These are phyloP conservation scores for Chytridium lagenaria DNA, from an alignment of 371 early-diverging fungal genomes.

Conservation along the genomic window DNA sequence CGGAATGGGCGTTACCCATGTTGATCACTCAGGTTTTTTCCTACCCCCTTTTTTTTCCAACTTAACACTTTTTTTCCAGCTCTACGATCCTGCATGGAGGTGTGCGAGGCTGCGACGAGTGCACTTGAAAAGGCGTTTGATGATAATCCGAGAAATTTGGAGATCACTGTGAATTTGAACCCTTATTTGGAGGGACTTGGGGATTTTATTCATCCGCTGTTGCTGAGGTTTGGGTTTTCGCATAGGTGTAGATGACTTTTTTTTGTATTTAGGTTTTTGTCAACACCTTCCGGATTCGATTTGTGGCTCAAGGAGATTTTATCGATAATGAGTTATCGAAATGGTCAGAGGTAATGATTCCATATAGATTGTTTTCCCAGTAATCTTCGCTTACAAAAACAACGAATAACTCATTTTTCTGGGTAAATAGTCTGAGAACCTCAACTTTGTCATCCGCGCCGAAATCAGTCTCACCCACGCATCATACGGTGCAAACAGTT, in stretches of 20 bases:
- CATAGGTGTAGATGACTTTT: background rate
- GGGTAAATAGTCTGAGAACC: background rate
- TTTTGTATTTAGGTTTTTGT: conserved; percentile 59
- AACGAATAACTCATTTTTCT: background rate
- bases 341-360: conserved; percentile 74
- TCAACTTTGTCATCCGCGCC: conserved; percentile 8
- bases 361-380: background rate
- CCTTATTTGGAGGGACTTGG: conserved; percentile 80
- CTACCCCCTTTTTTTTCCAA: background rate
- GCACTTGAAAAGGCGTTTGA: conserved; percentile 78
- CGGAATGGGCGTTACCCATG: conserved; percentile 73
- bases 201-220: conserved; percentile 70
- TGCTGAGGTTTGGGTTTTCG: conserved; percentile 30
- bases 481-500: background rate
- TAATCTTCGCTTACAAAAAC: too few species aligned
- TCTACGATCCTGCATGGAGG: conserved; percentile 82
- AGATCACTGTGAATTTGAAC: conserved; percentile 68
- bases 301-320: conserved; percentile 73
- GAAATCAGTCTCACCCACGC: background rate
- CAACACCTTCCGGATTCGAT: conserved; percentile 73
- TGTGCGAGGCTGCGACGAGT: conserved; percentile 74
- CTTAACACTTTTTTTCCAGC: conserved; percentile 43
- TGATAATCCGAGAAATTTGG: conserved; percentile 63
- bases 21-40: conserved; percentile 70
- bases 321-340: conserved; percentile 79